A percentile compares a stretch with the other conserved stretches of the same genome.
phyloP scores from a whole-genome alignment of 495 filamentous ascomycete genomes.

The Bacidia rubella region DNA sequence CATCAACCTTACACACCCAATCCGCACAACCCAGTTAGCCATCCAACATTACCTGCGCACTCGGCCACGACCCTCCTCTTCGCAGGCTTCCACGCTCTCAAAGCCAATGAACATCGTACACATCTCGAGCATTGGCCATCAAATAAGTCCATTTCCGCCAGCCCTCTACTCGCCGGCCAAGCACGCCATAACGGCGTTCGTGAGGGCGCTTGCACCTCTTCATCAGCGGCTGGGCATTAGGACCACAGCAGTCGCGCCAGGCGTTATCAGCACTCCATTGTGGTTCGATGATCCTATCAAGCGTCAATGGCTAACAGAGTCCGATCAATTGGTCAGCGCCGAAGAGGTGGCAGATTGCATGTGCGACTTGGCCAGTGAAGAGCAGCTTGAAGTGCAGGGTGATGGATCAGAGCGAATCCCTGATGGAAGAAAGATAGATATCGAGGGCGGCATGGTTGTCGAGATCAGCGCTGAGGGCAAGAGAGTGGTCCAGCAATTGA shows the following conservation, averaged over 20 bases:
- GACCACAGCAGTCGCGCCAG: slow-evolving; percentile 53
- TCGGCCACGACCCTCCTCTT: slow-evolving; percentile 11
- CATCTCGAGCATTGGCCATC: slow-evolving; percentile 51
- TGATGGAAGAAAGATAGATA: not conserved
- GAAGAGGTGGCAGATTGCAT: slow-evolving; percentile 55
- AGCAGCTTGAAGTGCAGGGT: slow-evolving; percentile 21
- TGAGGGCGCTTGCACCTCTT: slow-evolving; percentile 38
- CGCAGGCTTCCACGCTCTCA: slow-evolving; percentile 24
- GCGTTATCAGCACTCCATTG: slow-evolving; percentile 51
- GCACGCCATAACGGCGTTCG: slow-evolving; percentile 47
- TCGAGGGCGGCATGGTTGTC: slow-evolving; percentile 37
- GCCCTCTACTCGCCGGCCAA: slow-evolving; percentile 53
- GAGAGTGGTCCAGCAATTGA: slow-evolving; percentile 33
- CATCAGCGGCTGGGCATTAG: slow-evolving; percentile 41
- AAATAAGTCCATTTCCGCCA: slow-evolving; percentile 31
- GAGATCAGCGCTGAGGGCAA: slow-evolving; percentile 41
- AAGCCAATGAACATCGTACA: slow-evolving; percentile 40
- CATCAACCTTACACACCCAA: slow-evolving; percentile 58
- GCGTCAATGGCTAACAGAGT: slow-evolving; percentile 36
- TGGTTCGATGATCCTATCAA: slow-evolving; percentile 62
- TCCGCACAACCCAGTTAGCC: slow-evolving; percentile 52
- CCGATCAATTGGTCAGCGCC: slow-evolving; percentile 47
- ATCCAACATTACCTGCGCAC: slow-evolving; percentile 42
- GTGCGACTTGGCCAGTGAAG: slow-evolving; percentile 43
- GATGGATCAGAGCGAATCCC: not conserved